Base-by-base conservation (phyloP, 768 basidiomycete species). In the Lactarius evosmus region DNA sequence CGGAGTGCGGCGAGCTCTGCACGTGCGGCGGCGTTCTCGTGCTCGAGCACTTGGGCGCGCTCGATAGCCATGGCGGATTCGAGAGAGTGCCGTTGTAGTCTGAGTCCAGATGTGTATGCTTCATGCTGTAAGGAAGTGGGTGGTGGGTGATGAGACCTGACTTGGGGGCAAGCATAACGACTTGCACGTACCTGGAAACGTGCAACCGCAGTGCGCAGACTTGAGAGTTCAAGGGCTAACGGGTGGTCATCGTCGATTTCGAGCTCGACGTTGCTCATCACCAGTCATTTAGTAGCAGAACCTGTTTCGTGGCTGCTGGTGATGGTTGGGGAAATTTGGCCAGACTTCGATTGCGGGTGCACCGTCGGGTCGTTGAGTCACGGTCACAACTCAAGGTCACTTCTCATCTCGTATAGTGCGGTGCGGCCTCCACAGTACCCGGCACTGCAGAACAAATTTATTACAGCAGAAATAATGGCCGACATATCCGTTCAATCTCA, bases 31-130 rank as follows among this genome's bases (percentile, higher is more conserved):
- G 78, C 75, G 70, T 89, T 89, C 70, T 89, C 85, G 33, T 78
- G 78, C 69, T 87, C 83, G 25, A 89, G 78, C 9, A 76, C 72
- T 49, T 75, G 74, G 2, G 78, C 70, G 19, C 79, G 80, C 49
- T 84, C 82, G 38, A 80, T 74, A 1, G 79, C 75, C n/a, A 78
- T 75, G 2, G 83, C 74, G 8, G 80, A 71, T 11, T 88, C 81
- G 25, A 88, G 74, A 8, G 85, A 79, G 60, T 84, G 81, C 46
- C 82, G 77, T 66, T 89, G 89, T 2, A 91, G 80, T 69, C 84
- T 88, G 46, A 89, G 74, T 4, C 87, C 80, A n/a, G 85, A 78
- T 34, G 76, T 70, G 69, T 89, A 83, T 5, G 87, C 83, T 75
- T 91, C 89, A 73, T 89, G 85, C 89, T 91, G 60, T 56, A 27